These are phyloP conservation scores for Chondrus crispus DNA, from an alignment of 23 red algal species.

Conservation along the genomic window DNA sequence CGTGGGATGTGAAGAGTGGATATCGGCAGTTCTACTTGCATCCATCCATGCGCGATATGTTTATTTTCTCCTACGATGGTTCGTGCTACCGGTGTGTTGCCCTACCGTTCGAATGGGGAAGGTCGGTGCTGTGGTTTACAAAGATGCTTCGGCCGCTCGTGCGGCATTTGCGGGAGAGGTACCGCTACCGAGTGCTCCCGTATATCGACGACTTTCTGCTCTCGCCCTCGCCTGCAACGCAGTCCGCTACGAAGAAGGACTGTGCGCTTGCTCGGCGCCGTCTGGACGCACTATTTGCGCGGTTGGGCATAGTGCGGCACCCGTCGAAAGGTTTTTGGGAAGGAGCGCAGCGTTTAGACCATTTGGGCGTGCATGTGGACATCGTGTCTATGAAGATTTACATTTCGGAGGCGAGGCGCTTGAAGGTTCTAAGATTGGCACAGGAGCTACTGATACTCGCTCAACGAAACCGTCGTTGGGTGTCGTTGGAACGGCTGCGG, in stretches of 20 bases:
- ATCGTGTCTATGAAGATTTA: not conserved
- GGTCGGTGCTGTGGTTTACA: not conserved
- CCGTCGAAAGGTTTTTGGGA: not conserved
- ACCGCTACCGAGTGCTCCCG: not conserved
- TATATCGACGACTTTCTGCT: slow-evolving; percentile 12
- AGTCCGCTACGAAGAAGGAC: not conserved
- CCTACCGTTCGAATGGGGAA: not conserved
- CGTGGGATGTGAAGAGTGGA: too few species aligned
- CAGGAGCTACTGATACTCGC: not conserved
- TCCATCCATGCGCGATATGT: too few species aligned
- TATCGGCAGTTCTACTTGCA: too few species aligned
- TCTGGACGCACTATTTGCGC: not conserved
- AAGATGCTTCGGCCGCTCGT: not conserved
- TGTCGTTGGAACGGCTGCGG: not conserved
- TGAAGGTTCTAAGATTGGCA: not conserved
- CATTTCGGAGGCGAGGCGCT: not conserved
- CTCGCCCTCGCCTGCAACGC: not conserved
- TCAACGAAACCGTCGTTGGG: not conserved
- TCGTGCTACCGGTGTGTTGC: too few species aligned
- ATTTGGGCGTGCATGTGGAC: slow-evolving; percentile 8
- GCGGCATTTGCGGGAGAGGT: not conserved
- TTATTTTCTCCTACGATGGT: too few species aligned
- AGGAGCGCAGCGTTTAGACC: not conserved
- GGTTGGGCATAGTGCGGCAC: not conserved
- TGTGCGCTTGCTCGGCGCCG: not conserved